Base-by-base conservation (phyloP, 306 rosid genomes). In the Castanea mollissima region DNA sequence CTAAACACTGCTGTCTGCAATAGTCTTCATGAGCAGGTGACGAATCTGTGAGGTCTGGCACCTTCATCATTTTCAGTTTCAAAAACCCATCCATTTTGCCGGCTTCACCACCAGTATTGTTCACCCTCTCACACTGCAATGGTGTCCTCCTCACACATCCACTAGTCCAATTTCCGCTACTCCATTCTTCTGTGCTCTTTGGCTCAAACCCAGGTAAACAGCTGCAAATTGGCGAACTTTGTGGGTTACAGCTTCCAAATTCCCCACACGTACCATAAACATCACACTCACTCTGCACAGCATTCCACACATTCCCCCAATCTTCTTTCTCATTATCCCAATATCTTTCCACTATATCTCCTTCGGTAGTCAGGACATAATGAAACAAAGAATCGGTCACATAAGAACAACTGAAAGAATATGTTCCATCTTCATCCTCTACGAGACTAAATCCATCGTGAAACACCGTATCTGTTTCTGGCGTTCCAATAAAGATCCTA, bases 401-500 rank as follows among this genome's bases (percentile, higher is more conserved):
- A 4, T 69, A 78, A 3, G 18, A 71, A 44, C 46, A 56, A 19
- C 76, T 74, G 0, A 32, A 32, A 32, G 34, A 32, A 32, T 0
- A 32, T 4, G 34, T 32, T 32, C 34, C 34, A 32, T 32, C 34
- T 32, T 32, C 1, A 32, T 32, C 34, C 34, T 32, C 0, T 32
- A 32, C 0, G 34, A 32, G 69, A 19, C 16, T 55, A 83, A 79
- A 79, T 2, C 87, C 88, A 18, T 16, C 54, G 2, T 79, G 27
- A 65, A 82, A 87, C 27, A 70, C 74, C 2, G 86, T 56, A 25
- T 9, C 0, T 83, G 82, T 80, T 5, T 77, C 52, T 6, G 85
- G 83, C 9, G 83, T 13, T 0, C 90, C 90, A 2, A 87, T 65
- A 55, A 87, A 84, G 3, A 56, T 16, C 32, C 71, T 20, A 57